phyloP scores from a whole-genome alignment of 306 rosid species.

The Castanea mollissima region DNA sequence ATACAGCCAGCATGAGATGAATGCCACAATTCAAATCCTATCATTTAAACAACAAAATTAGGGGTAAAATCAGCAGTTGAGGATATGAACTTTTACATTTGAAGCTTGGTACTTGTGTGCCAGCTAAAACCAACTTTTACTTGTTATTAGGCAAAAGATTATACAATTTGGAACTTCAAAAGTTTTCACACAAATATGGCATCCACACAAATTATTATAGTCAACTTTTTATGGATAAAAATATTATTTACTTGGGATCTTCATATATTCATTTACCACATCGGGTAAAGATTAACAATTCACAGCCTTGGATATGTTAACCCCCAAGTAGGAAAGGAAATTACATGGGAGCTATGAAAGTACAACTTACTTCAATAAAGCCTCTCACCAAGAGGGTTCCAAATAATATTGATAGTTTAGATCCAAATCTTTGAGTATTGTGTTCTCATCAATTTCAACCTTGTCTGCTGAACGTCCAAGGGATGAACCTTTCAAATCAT shows the following conservation, averaged over 20 bases:
- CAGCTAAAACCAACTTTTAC: slow-evolving; percentile 5
- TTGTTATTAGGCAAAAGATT: slow-evolving; percentile 9
- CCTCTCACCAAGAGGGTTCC: slow-evolving; percentile 95
- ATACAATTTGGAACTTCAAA: neutral
- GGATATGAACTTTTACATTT: neutral
- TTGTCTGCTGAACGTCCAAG: slow-evolving; percentile 96
- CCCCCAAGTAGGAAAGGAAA: neutral
- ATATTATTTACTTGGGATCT: neutral
- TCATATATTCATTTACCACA: neutral
- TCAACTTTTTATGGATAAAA: neutral
- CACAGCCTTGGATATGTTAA: slow-evolving; percentile 7
- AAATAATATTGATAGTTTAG: slow-evolving; percentile 76
- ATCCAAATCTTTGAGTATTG: slow-evolving; percentile 96
- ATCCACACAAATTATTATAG: slow-evolving; percentile 1
- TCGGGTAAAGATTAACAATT: slow-evolving; percentile 7
- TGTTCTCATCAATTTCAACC: slow-evolving; percentile 95
- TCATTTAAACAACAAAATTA: neutral
- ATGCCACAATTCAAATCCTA: neutral
- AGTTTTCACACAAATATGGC: neutral
- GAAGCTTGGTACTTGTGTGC: neutral
- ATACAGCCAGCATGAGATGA: neutral
- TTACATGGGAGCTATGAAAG: slow-evolving; percentile 6
- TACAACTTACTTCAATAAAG: slow-evolving; percentile 69
- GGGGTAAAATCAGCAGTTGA: neutral
- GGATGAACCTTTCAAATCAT: slow-evolving; percentile 94